Evolutionary conservation across 2,329 filamentous ascomycete genomes (phyloP), one percentile per base, ranked within the genome.

Genomic region (Colletotrichum noveboracense): DNA sequence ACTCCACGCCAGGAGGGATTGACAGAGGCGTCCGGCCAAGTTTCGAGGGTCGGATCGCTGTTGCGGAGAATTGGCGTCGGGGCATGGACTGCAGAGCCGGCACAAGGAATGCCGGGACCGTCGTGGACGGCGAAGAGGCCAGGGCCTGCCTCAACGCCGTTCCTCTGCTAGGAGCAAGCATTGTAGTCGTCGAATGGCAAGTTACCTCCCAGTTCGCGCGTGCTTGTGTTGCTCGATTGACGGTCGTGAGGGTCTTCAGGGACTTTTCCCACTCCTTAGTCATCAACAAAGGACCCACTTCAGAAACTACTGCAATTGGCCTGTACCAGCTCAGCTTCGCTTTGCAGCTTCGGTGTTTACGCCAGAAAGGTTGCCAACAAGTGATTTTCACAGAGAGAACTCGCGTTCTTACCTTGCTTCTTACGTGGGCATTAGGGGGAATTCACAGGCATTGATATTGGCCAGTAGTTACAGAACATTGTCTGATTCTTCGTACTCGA

Each of bases 1-100:
- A 89, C 67, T 94, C 94, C 73, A 99, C 97, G 77, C 95, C 94
- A 0, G 94, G 93, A 1, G 96, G 96, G 36, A 98, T 89, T 70
- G 95, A 93, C 69, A 98, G 91, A 28, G 94, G 91, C 76, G 94
- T 94, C 80, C 92, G 91, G 80, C 97, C 97, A 77, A 99, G 94
- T 89, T 98, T 97, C 60, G 96, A 98, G 74, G 89, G 86, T 79
- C 89, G 89, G 82, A 86, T 85, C 69, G 91, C 83, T 58, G 95
- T 94, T 56, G 92, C 93, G 72, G 94, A 96, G 88, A 98, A 98
- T 77, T 86, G 86, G 81, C 90, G 88, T 78, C 84, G 83, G 48
- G 84, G 81, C 71, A 75, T 12, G 86, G 77, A 78, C 81, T 91
- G 91, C 85, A 95, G 93, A 64, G 93, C 92, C 14, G 94, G 94